These are phyloP conservation scores for Xanthoparmelia taractica DNA, from an alignment of 495 filamentous ascomycete species.

Conservation along the genomic window DNA sequence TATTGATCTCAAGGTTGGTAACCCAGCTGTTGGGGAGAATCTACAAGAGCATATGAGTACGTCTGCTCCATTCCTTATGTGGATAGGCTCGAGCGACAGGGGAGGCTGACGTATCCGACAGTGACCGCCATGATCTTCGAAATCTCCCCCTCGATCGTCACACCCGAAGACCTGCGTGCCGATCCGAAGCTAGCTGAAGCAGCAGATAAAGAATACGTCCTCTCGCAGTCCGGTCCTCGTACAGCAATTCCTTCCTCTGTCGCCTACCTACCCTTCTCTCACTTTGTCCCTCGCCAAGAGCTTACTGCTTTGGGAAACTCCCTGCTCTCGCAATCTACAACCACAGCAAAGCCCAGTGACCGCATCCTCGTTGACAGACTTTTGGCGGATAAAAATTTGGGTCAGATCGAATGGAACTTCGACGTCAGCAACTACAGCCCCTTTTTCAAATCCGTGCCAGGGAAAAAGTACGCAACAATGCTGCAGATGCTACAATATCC, in stretches of 20 bases:
- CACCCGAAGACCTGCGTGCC: constrained; percentile 37
- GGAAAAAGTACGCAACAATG: constrained; percentile 46
- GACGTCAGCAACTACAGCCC: constrained; percentile 45
- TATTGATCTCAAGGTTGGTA: constrained; percentile 38
- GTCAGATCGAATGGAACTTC: constrained; percentile 47
- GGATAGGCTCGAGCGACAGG: neutral
- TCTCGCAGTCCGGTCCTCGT: constrained; percentile 31
- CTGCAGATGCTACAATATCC: constrained; percentile 49
- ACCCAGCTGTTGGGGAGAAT: constrained; percentile 47
- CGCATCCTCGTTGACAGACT: constrained; percentile 33
- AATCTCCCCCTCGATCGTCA: constrained; percentile 34
- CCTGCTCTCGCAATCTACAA: constrained; percentile 12
- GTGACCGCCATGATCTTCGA: constrained; percentile 43
- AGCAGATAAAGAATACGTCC: constrained; percentile 32
- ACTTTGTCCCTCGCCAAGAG: constrained; percentile 28
- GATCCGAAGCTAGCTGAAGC: constrained; percentile 30
- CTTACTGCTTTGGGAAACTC: constrained; percentile 14
- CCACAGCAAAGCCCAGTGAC: constrained; percentile 14
- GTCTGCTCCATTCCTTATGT: constrained; percentile 1
- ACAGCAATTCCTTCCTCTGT: constrained; percentile 38
- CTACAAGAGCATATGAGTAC: constrained; percentile 49
- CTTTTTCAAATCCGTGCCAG: constrained; percentile 32
- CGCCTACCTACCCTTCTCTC: constrained; percentile 39
- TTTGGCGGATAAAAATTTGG: constrained; percentile 27
- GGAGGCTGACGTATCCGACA: constrained; percentile 14